Evolutionary conservation across 169 alveolate species (phyloP).

Genomic region (Cryptosporidium sp.): DNA sequence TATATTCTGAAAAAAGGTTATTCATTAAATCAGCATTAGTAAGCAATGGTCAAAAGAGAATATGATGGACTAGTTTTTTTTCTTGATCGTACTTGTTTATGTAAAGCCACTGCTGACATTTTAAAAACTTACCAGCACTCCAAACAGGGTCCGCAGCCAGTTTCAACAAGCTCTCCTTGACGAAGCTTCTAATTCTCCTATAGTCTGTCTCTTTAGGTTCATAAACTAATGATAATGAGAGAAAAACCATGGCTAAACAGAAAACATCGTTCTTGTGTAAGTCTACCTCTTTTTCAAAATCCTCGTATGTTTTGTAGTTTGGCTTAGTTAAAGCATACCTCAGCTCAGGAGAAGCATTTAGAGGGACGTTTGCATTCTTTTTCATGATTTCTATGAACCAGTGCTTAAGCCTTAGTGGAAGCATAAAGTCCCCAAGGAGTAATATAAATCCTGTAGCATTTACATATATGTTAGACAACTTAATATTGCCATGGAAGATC

Average conservation of each 20-base stretch:
- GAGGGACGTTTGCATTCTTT: slow-evolving; percentile 58
- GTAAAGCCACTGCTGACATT: not conserved
- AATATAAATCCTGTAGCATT: slow-evolving; percentile 61
- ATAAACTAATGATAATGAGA: slow-evolving; percentile 30
- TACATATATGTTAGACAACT: slow-evolving; percentile 50
- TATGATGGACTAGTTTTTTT: not conserved
- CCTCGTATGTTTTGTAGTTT: slow-evolving; percentile 57
- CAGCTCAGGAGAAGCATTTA: slow-evolving; percentile 40
- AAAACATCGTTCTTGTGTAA: slow-evolving; percentile 59
- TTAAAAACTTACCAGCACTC: slow-evolving; percentile 63
- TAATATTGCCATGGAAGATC: slow-evolving; percentile 62
- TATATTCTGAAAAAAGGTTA: slow-evolving; percentile 12
- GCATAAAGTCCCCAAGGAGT: slow-evolving; percentile 71
- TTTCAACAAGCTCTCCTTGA: slow-evolving; percentile 32
- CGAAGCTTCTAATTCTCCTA: slow-evolving; percentile 5
- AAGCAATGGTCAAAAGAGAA: not conserved
- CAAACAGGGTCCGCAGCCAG: slow-evolving; percentile 48
- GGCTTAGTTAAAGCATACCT: slow-evolving; percentile 23
- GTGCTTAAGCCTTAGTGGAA: slow-evolving; percentile 34
- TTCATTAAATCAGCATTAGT: not conserved
- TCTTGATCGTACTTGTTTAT: not conserved
- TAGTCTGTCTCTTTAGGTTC: slow-evolving; percentile 44
- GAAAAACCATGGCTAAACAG: slow-evolving; percentile 63
- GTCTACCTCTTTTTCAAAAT: slow-evolving; percentile 59
- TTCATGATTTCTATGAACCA: slow-evolving; percentile 62